Conservation (phyloP, 2,329 filamentous ascomycete species). For the Aspergillus novofumigatus region DNA sequence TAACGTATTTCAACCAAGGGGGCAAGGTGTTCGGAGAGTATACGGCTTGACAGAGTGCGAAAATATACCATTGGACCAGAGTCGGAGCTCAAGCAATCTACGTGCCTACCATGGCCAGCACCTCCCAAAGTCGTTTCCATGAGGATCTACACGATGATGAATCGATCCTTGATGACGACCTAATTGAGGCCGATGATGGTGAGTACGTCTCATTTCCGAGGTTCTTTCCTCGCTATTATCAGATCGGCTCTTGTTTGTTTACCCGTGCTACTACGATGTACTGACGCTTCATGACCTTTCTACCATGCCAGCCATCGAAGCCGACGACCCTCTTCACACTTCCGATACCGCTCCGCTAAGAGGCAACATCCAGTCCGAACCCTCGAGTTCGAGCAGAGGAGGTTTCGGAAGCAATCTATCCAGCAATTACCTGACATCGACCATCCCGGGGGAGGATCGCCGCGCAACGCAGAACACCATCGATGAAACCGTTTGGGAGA, state of each 20-base stretch:
- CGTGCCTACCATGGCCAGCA: conserved; percentile 31
- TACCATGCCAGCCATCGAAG: conserved; percentile 66
- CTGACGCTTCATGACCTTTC: neutral
- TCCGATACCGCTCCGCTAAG: conserved; percentile 75
- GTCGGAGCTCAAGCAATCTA: conserved; percentile 5
- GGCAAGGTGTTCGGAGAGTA: neutral
- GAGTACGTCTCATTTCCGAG: conserved; percentile 16
- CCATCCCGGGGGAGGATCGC: conserved; percentile 89
- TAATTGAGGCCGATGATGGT: conserved; percentile 80
- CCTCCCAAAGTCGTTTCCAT: conserved; percentile 43
- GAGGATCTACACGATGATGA: conserved; percentile 60
- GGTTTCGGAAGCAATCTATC: conserved; percentile 53
- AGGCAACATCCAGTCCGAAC: conserved; percentile 69
- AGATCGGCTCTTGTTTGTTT: neutral
- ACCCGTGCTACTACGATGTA: neutral
- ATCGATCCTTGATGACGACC: conserved; percentile 62
- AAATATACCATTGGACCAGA: conserved; percentile 21
- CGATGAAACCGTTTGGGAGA: conserved; percentile 96
- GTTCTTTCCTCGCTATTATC: conserved; percentile 1
- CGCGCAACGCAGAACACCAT: conserved; percentile 87
- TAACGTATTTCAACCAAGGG: neutral
- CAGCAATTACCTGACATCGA: conserved; percentile 79
- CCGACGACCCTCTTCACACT: conserved; percentile 76
- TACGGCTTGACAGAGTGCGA: neutral
- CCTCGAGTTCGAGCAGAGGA: conserved; percentile 41